Percentiles rank a stretch among this genome's conserved stretches.
phyloP scores from a whole-genome alignment of 1,139 yeast genomes.

The Torulaspora globosa region DNA sequence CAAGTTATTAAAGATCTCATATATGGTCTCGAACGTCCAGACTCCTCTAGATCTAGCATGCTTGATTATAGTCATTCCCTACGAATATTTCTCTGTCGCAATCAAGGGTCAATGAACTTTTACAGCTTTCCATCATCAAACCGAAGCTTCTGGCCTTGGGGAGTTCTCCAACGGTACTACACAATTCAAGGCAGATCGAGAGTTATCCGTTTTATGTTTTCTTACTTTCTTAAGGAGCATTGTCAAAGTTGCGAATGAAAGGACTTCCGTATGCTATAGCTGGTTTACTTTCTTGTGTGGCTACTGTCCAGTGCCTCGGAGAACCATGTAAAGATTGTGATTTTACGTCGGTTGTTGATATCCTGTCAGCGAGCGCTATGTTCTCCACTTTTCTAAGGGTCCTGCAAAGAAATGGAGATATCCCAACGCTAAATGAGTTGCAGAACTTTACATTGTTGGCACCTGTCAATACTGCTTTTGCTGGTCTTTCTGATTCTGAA shows the following conservation, averaged over 20 bases:
- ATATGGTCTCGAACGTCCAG: too few species aligned
- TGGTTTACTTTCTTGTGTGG: background rate
- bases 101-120: background rate
- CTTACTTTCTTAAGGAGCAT: background rate
- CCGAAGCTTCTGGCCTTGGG: too few species aligned
- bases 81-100: background rate
- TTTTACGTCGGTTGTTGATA: slow-evolving; percentile 60
- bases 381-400: slow-evolving; percentile 65
- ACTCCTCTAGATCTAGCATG: background rate
- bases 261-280: background rate
- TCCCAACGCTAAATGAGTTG: slow-evolving; percentile 63
- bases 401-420: slow-evolving; percentile 61
- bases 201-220: too few species aligned
- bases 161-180: background rate
- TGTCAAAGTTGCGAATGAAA: background rate
- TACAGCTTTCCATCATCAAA: too few species aligned
- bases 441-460: slow-evolving; percentile 74
- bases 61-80: background rate
- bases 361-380: slow-evolving; percentile 68
- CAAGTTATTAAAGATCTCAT: too few species aligned
- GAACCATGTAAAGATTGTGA: slow-evolving; percentile 1
- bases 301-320: background rate
- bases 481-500: slow-evolving; percentile 27
- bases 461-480: slow-evolving; percentile 82
- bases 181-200: background rate